Percentiles rank a stretch among this genome's conserved stretches.
Evolutionary conservation across 345 rosid species (phyloP).

Genomic region (Syzygium jambos): DNA sequence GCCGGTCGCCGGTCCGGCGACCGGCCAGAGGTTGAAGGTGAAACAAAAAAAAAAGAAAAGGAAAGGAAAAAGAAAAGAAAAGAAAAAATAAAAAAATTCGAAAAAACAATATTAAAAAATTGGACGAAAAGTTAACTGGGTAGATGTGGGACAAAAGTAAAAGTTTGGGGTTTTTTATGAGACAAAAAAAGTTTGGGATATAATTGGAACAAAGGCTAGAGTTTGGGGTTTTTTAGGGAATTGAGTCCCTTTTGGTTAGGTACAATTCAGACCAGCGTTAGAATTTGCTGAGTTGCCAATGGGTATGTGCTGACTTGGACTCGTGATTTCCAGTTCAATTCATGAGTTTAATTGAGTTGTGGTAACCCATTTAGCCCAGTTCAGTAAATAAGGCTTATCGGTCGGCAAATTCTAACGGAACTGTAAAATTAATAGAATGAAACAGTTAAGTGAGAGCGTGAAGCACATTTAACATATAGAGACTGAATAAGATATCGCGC

Average conservation of each 20-base stretch:
- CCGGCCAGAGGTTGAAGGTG: no score
- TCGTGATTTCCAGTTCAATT: not conserved
- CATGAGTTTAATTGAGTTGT: not conserved
- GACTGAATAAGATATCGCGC: not conserved
- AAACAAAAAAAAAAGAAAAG: no score
- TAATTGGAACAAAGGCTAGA: no score
- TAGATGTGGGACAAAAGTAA: no score
- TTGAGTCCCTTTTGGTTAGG: not conserved
- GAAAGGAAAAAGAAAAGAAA: no score
- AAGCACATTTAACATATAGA: not conserved
- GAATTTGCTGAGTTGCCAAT: not conserved
- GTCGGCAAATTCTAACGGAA: not conserved
- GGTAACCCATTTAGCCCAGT: not conserved
- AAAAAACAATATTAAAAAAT: no score
- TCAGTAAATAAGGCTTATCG: not conserved
- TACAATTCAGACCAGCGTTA: not conserved
- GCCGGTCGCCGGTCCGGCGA: no score
- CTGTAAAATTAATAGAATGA: not conserved
- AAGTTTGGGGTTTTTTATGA: no score
- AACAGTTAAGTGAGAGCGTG: not conserved
- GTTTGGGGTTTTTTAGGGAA: no score
- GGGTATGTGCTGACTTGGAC: not conserved
- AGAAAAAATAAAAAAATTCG: no score
- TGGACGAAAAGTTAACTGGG: no score
- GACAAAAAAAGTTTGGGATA: no score